These are phyloP conservation scores for Pittosporum tobira DNA, from an alignment of 129 eudicot species.

Conservation along the genomic window DNA sequence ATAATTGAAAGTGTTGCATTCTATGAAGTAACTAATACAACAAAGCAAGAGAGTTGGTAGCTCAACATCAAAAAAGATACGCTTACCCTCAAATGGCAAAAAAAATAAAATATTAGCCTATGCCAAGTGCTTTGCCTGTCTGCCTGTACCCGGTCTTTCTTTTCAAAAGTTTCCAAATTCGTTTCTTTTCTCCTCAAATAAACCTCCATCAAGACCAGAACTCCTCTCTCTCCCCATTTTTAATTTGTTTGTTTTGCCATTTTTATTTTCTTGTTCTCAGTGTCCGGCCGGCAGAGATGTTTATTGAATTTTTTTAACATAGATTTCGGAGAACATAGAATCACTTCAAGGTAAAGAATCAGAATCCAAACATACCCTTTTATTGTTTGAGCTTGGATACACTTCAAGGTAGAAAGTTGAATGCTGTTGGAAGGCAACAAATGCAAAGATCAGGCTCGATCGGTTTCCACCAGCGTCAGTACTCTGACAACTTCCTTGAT, in stretches of 20 bases:
- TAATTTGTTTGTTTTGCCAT: neutral
- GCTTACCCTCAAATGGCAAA: too few relatives aligned
- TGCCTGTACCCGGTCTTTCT: neutral
- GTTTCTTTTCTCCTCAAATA: neutral
- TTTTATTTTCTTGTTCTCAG: neutral
- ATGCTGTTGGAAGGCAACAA: conserved; percentile 34
- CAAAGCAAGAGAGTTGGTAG: too few relatives aligned
- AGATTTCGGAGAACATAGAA: neutral
- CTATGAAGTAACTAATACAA: too few relatives aligned
- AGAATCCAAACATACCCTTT: neutral
- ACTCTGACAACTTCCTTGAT: conserved; percentile 41
- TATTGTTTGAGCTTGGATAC: too few relatives aligned
- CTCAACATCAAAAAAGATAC: too few relatives aligned
- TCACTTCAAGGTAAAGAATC: neutral
- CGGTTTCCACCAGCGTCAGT: conserved; percentile 44
- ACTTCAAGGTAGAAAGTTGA: conserved; percentile 33
- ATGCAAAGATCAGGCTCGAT: conserved; percentile 34
- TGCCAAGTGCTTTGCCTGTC: neutral
- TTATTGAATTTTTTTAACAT: neutral
- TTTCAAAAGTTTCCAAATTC: conserved; percentile 1
- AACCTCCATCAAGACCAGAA: neutral
- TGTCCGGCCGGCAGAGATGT: neutral
- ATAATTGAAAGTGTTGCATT: too few relatives aligned
- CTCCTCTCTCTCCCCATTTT: too few relatives aligned
- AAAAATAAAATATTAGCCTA: too few relatives aligned